Evolutionary conservation across 495 filamentous ascomycete genomes (phyloP).

Genomic region (Hypoxylon fuscum): DNA sequence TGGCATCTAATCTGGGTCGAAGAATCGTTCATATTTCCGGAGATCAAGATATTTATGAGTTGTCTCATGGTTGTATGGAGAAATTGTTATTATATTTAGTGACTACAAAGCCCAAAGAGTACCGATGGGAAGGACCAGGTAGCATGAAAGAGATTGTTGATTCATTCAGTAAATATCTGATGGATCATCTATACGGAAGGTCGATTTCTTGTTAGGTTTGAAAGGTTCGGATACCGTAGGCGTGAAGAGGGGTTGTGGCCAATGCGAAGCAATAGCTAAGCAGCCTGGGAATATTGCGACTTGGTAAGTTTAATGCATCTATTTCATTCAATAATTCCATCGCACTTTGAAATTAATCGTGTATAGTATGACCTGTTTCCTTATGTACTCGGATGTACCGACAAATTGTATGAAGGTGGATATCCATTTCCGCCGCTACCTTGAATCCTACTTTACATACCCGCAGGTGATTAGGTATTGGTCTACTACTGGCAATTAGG

Average conservation of each 20-base stretch:
- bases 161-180: slow-evolving; percentile 20
- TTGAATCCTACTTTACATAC: slow-evolving; percentile 14
- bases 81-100: slow-evolving; percentile 9
- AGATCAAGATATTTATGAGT: slow-evolving; percentile 21
- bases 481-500: slow-evolving; percentile 11
- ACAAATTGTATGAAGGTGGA: slow-evolving; percentile 19
- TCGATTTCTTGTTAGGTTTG: slow-evolving; percentile 10
- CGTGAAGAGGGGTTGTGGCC: slow-evolving; percentile 9
- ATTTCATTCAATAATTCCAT: background rate
- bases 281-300: slow-evolving; percentile 11
- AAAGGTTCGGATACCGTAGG: slow-evolving; percentile 11
- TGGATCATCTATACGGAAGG: slow-evolving; percentile 24
- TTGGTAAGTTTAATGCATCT: slow-evolving; percentile 14
- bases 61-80: slow-evolving; percentile 23
- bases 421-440: slow-evolving; percentile 13
- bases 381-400: slow-evolving; percentile 17
- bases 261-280: slow-evolving; percentile 13
- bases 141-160: slow-evolving; percentile 25
- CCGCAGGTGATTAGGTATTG: slow-evolving; percentile 25
- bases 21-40: slow-evolving; percentile 23
- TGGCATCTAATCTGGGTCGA: slow-evolving; percentile 28
- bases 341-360: background rate
- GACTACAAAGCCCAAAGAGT: slow-evolving; percentile 12
- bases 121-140: slow-evolving; percentile 11
- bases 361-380: slow-evolving; percentile 25